Base-by-base conservation (phyloP, 2,329 filamentous ascomycete species). In the Fusarium pseudoanthophilum region DNA sequence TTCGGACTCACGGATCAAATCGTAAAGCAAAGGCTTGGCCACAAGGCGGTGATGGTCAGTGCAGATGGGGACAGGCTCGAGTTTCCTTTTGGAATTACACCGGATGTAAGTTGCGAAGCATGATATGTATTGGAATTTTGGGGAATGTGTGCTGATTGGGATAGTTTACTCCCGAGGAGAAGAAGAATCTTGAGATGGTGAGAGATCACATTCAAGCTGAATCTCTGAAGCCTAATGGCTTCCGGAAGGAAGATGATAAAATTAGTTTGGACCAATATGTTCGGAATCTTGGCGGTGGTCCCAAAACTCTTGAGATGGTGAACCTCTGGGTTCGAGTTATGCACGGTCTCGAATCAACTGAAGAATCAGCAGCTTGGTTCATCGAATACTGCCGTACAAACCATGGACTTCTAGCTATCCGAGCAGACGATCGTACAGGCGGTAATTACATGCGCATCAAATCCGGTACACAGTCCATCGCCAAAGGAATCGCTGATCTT, bases 1-100 rank as follows among this genome's bases (percentile, higher is more conserved):
- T 86, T 84, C 56, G 82, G 82, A 0, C 73, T 85, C 1, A 83
- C 87, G 1, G 28, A 49, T 16, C 43, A 69, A 32, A 67, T 86
- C 1, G 80, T 69, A 2, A 81, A 83, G 73, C 88, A 90, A 74
- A 86, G 86, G 39, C 84, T 83, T n/a, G 64, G 55, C 21, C 87
- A 88, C 2, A 80, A 83, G 6, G 82, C 80, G 15, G 79, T 87
- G 2, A 77, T 86, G 39, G 80, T 87, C 55, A 80, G 82, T 11
- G 75, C 77, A 2, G 79, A 84, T 48, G 84, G 83, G 9, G 73
- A 68, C 7, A 56, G 67, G 7, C 62, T 71, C 8, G 63, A 64
- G 36, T 78, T 72, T 36, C 66, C 70, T 7, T 72, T 73, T 52
- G 76, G 76, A 6, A 74, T 78, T 21, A 68, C 74, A 0, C 76